A percentile compares a stretch with the other conserved stretches of the same genome.
Evolutionary conservation across 2,329 filamentous ascomycete genomes (phyloP).

Genomic region (Trichophyton verrucosum): DNA sequence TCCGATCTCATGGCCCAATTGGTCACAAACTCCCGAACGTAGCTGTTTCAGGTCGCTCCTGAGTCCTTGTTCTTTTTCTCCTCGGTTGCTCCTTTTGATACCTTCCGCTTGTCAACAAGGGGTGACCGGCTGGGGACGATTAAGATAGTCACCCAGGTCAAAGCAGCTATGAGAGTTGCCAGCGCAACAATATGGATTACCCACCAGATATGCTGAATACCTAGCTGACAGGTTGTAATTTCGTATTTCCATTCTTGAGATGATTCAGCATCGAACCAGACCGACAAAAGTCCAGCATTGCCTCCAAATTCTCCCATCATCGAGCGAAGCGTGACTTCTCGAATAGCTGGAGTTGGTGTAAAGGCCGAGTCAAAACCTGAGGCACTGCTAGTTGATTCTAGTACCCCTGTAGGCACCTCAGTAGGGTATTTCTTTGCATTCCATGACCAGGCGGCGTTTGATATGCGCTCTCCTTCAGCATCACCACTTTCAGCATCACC

Average conservation of each 20-base stretch:
- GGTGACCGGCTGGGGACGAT: not conserved
- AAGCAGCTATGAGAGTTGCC: constrained; percentile 28
- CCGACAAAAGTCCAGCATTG: constrained; percentile 73
- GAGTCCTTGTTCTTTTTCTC: not conserved
- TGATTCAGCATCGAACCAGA: constrained; percentile 66
- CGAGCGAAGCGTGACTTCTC: constrained; percentile 86
- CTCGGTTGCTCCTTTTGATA: constrained; percentile 18
- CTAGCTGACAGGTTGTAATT: constrained; percentile 64
- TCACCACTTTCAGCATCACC: constrained; percentile 11
- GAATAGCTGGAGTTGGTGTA: constrained; percentile 37
- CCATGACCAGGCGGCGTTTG: constrained; percentile 23
- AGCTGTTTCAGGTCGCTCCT: not conserved
- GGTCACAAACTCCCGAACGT: too few relatives aligned
- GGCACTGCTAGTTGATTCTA: not conserved
- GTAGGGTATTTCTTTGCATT: constrained; percentile 22
- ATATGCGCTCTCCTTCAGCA: not conserved
- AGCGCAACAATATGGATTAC: constrained; percentile 64
- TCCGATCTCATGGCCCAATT: not conserved
- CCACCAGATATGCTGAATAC: constrained; percentile 93
- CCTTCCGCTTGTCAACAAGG: constrained; percentile 1
- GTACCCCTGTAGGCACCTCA: not conserved
- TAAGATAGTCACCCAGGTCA: constrained; percentile 12
- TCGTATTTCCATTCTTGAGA: constrained; percentile 68
- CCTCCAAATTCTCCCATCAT: constrained; percentile 99
- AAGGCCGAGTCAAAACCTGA: not conserved